Evolutionary conservation across 2,329 filamentous ascomycete genomes (phyloP), one percentile per base, ranked within the genome.

Genomic region (Fusarium sp.): DNA sequence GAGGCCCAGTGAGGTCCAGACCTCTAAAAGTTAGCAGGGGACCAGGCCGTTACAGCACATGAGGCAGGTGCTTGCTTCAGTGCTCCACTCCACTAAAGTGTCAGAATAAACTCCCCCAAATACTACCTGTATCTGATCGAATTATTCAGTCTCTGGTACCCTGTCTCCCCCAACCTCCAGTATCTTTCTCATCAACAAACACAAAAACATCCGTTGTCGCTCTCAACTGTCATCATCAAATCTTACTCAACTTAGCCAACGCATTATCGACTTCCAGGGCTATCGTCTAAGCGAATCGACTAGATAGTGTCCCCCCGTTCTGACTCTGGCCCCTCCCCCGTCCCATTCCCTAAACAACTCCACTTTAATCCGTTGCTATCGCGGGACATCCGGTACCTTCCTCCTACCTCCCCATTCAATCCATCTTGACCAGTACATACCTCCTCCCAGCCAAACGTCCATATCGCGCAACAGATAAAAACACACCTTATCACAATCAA

Each of bases 351-450:
- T 37, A 7, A 37, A 37, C 43, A 49, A 37, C 26, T 37, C 49
- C 49, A 42, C 49, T 41, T 25, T 41, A 37, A 37, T 50, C 30
- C 19, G 28, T 21, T 49, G 37, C 34, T 62, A 60, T 67, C 62
- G 62, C 58, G 71, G 71, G 69, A 71, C 71, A 73, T 52, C 58
- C 71, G 67, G 71, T 58, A 65, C 60, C 34, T 37, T n/a, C 34
- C 34, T 4, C 6, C 18, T 37, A 37, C 34, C 34, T 37, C n/a
- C 34, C 37, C 30, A 42, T 62, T 25, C 26, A 23, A 42, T 26
- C 28, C 46, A 60, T 58, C 61, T 58, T 70, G 44, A 72, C 65
- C 52, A 51, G 25, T 51, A 51, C 42, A 58, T 59, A 23, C 56
- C 54, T 62, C 19, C 41, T 37, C 55, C 9, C 14, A 21, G 23